Evolutionary conservation across 305 asterid genomes (phyloP), one percentile per base, ranked within the genome.

Genomic region (Fraxinus latifolia): DNA sequence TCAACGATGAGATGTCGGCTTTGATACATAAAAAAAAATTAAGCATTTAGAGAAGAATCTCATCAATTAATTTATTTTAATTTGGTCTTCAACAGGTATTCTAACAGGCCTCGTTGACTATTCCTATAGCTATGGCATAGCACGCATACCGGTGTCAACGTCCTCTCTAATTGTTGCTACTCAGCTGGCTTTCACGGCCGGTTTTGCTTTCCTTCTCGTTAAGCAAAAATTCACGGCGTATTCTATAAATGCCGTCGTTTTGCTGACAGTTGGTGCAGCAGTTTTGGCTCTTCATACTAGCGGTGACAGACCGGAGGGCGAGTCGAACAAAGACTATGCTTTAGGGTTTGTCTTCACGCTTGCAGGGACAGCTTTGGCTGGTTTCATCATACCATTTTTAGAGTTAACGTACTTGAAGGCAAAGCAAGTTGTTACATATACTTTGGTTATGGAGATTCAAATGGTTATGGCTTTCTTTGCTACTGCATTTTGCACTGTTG

Each of bases 361-460:
- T 17, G 39, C 17, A 21, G 80, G 62, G 42, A 33, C 68, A 15
- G 80, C 39, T 4, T 11, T 21, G 70, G 65, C n/a, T 8, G 80
- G 80, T 2, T 76, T 76, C 9, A n/a, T 42, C 17, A 21, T 76
- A 4, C 80, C 80, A 8, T 44, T 27, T 12, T 9, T 76, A 2
- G 80, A 76, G 80, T 14, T 76, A 4, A 76, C 80, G 12, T 76
- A 42, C 80, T 8, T 23, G 70, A 76, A 47, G 70, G 80, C 80
- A 15, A 76, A n/a, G 17, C 80, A 76, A 29, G 68, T n/a, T 29
- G 70, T 76, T 76, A 76, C 70, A 5, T 76, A 76, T 27, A 42
- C 23, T 9, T 14, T 76, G 33, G 80, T 76, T n/a, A 11, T 76
- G 80, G 80, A 76, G 29, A 42, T 76, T 44, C 80, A 76, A 7